Evolutionary conservation across 306 rosid species (phyloP), one percentile per base, ranked within the genome.

Genomic region (Quercus suber): DNA sequence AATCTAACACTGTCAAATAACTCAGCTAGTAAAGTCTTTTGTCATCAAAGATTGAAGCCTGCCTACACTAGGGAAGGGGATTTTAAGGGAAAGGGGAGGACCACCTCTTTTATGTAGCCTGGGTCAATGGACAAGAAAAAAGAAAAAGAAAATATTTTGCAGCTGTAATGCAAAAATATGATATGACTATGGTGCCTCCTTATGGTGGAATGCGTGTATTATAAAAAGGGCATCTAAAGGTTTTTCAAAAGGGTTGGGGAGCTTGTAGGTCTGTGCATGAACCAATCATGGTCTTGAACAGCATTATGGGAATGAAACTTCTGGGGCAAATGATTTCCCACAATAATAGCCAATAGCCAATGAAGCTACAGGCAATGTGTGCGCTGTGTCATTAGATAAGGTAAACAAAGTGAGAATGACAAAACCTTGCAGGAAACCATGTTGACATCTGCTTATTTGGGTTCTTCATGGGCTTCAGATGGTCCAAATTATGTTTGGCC

Each of bases 321-420:
- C 28, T 23, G 45, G 69, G 56, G 51, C 55, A 76, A 78, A 73
- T 23, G 64, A 19, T 56, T 58, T 58, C 69, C 33, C 69, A 8
- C 35, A 43, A 73, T 19, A 6, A 10, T 6, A 25, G 13, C 63
- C 63, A 59, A 59, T 49, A 31, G 35, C 76, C 73, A 73, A 21
- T 20, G 31, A 28, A 52, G 79, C 10, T 73, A 63, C 73, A 73
- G 51, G 69, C 73, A 80, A 60, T 51, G 37, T 57, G 18, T 33
- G 59, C 25, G 7, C 69, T 52, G 18, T 74, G 64, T 21, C 33
- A 25, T 74, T 69, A n/a, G 49, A 83, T 49, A 76, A 73, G 15
- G 60, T 56, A 14, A 53, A 41, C 37, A 73, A 60, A 53, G 67
- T 56, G 67, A 49, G 25, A 33, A 21, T 21, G 20, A 43, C 55